These are phyloP conservation scores for Verticillium klebahnii DNA, from an alignment of 2,329 filamentous ascomycete genomes.

Conservation along the genomic window DNA sequence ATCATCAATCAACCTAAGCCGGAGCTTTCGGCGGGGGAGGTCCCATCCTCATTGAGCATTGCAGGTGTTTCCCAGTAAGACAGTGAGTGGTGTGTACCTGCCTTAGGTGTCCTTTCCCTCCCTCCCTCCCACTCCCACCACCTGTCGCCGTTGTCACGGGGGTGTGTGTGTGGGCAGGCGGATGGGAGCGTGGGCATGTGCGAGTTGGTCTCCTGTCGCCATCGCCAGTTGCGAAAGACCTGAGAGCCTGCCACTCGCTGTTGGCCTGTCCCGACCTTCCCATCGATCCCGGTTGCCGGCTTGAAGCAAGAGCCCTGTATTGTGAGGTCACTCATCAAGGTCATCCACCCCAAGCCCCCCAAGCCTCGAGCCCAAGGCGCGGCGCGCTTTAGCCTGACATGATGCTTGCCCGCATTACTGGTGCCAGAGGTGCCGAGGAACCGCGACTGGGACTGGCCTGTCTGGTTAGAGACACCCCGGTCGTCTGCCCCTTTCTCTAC, in stretches of 20 bases:
- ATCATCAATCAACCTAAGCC: neutral
- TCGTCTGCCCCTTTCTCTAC: neutral
- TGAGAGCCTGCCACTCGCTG: neutral
- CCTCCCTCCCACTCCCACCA: neutral
- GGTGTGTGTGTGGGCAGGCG: too few relatives aligned
- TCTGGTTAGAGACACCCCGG: neutral
- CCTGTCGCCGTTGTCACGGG: too few relatives aligned
- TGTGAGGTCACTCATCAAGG: neutral
- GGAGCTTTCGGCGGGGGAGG: neutral
- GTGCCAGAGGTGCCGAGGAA: neutral
- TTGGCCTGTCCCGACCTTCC: neutral
- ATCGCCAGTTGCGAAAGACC: neutral
- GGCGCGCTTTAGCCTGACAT: neutral
- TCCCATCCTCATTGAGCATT: neutral
- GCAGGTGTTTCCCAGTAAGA: neutral
- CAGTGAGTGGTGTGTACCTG: neutral
- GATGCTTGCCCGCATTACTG: neutral
- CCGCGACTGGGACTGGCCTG: neutral
- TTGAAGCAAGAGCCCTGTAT: neutral
- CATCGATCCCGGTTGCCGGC: neutral
- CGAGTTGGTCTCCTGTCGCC: too few relatives aligned
- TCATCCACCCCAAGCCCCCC: neutral
- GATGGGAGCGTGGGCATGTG: too few relatives aligned
- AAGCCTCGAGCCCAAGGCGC: neutral
- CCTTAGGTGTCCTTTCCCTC: neutral